Evolutionary conservation across 176 grass and related monocot genomes (phyloP).

Genomic region (Hyparrhenia diplandra): DNA sequence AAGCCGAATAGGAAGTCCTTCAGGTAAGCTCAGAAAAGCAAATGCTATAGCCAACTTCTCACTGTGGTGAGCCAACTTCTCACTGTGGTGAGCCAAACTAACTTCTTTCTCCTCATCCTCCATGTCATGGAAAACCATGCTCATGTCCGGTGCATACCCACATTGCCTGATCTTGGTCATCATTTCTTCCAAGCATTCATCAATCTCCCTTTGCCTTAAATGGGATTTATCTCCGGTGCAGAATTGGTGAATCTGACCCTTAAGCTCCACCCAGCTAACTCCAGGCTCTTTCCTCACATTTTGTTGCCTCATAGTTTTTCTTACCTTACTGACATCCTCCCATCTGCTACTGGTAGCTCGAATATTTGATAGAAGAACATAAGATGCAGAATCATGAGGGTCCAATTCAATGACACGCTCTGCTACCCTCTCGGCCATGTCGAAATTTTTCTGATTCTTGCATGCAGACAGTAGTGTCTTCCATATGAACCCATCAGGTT

Average conservation of each 20-base stretch:
- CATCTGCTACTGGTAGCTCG: constrained; percentile 53
- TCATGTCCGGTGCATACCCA: constrained; percentile 58
- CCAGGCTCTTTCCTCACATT: constrained; percentile 70
- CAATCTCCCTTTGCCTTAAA: constrained; percentile 45
- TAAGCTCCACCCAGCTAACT: constrained; percentile 70
- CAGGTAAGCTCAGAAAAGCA: constrained; percentile 56
- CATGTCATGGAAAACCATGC: constrained; percentile 74
- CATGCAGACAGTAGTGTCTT: constrained; percentile 69
- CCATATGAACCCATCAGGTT: constrained; percentile 62
- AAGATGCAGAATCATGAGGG: constrained; percentile 58
- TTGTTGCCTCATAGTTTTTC: constrained; percentile 50
- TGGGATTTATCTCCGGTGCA: constrained; percentile 55
- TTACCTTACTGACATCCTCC: constrained; percentile 44
- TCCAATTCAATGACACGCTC: constrained; percentile 52
- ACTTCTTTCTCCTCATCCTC: constrained; percentile 78
- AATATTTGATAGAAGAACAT: constrained; percentile 73
- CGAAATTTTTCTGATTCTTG: constrained; percentile 53
- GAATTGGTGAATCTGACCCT: constrained; percentile 66
- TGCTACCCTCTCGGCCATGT: constrained; percentile 61
- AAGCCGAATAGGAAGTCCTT: constrained; percentile 57
- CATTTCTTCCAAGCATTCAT: constrained; percentile 50
- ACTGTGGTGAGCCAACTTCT: constrained; percentile 72
- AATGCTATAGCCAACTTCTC: constrained; percentile 78
- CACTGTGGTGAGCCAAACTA: constrained; percentile 64
- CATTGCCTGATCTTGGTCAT: constrained; percentile 48